These are phyloP conservation scores for Aspergillus cavernicola DNA, from an alignment of 495 filamentous ascomycete species.

Conservation along the genomic window DNA sequence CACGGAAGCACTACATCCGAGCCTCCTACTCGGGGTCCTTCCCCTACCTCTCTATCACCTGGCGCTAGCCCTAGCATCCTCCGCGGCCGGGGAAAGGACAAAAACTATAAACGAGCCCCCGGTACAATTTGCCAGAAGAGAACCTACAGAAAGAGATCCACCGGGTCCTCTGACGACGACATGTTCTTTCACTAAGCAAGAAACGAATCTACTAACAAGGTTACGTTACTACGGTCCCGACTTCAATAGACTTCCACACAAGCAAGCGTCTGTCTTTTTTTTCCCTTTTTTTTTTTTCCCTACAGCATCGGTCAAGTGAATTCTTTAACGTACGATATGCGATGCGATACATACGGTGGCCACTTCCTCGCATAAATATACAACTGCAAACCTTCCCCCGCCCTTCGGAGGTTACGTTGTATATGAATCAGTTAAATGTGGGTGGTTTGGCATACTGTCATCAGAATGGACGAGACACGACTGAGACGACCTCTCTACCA, in stretches of 20 bases:
- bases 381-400: constrained; percentile 9
- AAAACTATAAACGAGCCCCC: constrained; percentile 1
- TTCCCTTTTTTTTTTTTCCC: constrained; percentile 8
- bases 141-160: constrained; percentile 13
- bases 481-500: background rate
- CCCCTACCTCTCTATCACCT: constrained; percentile 17
- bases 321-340: background rate
- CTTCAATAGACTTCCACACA: background rate
- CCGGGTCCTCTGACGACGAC: constrained; percentile 18
- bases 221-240: background rate
- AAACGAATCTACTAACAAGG: background rate
- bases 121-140: constrained; percentile 18
- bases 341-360: constrained; percentile 8
- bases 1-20: constrained; percentile 14
- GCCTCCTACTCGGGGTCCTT: constrained; percentile 19
- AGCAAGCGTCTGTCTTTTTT: background rate
- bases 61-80: constrained; percentile 14
- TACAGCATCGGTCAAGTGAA: background rate
- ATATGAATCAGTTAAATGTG: constrained; percentile 9
- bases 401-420: constrained; percentile 5
- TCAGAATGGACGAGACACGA: background rate
- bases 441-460: background rate
- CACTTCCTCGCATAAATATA: constrained; percentile 18
- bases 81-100: constrained; percentile 13
- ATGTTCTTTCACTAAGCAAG: constrained; percentile 11